Evolutionary conservation across 305 asterid genomes (phyloP).

Genomic region (Fraxinus platypoda): DNA sequence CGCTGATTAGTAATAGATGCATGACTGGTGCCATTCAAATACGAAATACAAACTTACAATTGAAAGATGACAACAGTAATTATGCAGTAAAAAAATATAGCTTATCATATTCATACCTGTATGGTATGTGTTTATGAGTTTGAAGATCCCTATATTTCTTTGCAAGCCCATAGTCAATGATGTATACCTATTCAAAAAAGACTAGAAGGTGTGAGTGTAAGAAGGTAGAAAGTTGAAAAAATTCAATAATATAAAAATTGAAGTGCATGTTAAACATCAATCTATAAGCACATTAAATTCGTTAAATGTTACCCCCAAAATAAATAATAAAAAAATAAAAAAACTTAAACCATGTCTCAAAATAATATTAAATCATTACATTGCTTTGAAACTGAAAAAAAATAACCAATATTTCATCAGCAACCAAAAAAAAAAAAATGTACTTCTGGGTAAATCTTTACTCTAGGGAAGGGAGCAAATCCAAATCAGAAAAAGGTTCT

Average conservation of each 20-base stretch:
- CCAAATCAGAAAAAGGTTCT: not conserved
- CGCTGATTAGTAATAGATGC: not conserved
- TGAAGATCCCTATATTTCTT: slow-evolving; percentile 82
- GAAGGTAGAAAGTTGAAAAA: not conserved
- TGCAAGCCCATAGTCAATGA: slow-evolving; percentile 86
- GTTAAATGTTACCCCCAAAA: not conserved
- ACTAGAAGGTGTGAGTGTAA: slow-evolving; percentile 2
- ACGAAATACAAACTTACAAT: not conserved
- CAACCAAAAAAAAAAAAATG: not conserved
- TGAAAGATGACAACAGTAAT: not conserved
- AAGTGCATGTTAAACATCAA: not conserved
- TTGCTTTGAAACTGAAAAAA: not conserved
- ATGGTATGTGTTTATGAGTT: slow-evolving; percentile 82
- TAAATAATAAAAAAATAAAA: not conserved
- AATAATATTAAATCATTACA: not conserved
- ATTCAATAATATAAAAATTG: not conserved
- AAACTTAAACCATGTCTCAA: not conserved
- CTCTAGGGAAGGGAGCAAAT: not conserved
- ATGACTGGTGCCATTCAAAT: not conserved
- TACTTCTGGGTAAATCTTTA: not conserved
- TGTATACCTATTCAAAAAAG: slow-evolving; percentile 53
- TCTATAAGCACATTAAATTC: not conserved
- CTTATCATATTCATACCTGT: slow-evolving; percentile 42
- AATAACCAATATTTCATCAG: not conserved
- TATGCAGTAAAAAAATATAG: not conserved